Percentiles rank a stretch among this genome's conserved stretches.
Evolutionary conservation across 495 filamentous ascomycete genomes (phyloP).

Genomic region (Penicillium ucsense): DNA sequence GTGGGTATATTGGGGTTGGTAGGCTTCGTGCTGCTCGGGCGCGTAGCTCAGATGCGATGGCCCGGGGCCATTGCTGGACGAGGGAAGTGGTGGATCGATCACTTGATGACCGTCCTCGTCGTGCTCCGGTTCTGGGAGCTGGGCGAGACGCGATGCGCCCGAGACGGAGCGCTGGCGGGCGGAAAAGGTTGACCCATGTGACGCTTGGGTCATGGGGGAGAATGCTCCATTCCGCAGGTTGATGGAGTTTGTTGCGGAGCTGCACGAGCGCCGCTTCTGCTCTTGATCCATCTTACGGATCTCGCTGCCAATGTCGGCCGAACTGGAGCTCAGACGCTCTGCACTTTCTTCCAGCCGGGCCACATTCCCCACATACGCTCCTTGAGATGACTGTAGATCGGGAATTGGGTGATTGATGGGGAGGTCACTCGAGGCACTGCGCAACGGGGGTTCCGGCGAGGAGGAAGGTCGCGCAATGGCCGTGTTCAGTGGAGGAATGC

Average conservation of each 20-base stretch:
- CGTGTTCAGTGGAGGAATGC: constrained; percentile 27
- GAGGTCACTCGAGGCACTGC: constrained; percentile 49
- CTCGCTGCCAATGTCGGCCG: constrained; percentile 69
- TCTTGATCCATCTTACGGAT: constrained; percentile 72
- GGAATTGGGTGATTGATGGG: constrained; percentile 64
- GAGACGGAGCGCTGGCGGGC: constrained; percentile 51
- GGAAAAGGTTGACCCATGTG: constrained; percentile 50
- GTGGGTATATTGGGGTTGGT: constrained; percentile 13
- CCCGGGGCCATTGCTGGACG: constrained; percentile 14
- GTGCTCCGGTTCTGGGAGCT: constrained; percentile 41
- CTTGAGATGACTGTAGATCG: constrained; percentile 63
- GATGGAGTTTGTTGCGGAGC: constrained; percentile 51
- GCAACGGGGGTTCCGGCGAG: constrained; percentile 41
- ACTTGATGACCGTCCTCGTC: constrained; percentile 30
- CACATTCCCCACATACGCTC: constrained; percentile 67
- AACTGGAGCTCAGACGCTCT: constrained; percentile 68
- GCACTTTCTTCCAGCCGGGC: constrained; percentile 74
- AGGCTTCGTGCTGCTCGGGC: constrained; percentile 3
- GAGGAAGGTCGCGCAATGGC: constrained; percentile 20
- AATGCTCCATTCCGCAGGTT: constrained; percentile 66
- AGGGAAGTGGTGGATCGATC: constrained; percentile 12
- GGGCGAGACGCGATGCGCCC: constrained; percentile 37
- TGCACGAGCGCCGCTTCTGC: constrained; percentile 50
- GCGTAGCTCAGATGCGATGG: constrained; percentile 19
- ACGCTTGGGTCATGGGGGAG: constrained; percentile 60